phyloP scores from a whole-genome alignment of 257 asterid species.

The Jacaranda mimosifolia region DNA sequence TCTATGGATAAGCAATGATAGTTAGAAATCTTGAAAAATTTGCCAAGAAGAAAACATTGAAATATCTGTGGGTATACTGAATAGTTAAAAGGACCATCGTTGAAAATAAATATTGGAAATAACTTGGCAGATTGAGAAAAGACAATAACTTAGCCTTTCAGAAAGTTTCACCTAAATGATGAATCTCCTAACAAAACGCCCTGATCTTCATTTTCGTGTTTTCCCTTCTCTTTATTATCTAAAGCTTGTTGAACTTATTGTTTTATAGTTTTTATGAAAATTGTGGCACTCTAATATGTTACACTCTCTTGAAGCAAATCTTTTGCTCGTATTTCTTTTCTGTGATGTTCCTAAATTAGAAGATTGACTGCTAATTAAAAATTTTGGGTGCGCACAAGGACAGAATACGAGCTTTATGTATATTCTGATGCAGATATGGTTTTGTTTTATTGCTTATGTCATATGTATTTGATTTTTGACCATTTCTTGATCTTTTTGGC shows the following conservation, averaged over 20 bases:
- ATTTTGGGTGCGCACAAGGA: neutral
- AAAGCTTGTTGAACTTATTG: neutral
- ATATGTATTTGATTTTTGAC: conserved; percentile 2
- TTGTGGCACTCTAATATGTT: neutral
- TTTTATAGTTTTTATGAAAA: neutral
- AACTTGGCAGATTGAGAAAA: neutral
- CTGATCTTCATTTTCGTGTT: neutral
- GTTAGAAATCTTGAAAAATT: too few relatives aligned
- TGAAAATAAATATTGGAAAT: neutral
- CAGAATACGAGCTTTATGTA: neutral
- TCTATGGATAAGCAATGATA: neutral
- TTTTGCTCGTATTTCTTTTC: neutral
- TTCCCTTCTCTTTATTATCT: neutral
- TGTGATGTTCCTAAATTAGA: neutral
- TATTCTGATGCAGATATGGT: neutral
- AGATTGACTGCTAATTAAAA: neutral
- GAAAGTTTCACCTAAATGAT: neutral
- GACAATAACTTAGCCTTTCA: neutral
- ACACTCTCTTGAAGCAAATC: neutral
- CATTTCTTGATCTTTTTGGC: conserved; percentile 31
- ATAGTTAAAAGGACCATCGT: neutral
- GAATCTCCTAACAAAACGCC: neutral
- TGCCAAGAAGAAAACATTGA: too few relatives aligned
- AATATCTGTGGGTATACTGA: neutral
- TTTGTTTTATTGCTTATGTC: neutral